Conservation (phyloP, 208 protist species). For the Acanthamoeba royreba region DNA sequence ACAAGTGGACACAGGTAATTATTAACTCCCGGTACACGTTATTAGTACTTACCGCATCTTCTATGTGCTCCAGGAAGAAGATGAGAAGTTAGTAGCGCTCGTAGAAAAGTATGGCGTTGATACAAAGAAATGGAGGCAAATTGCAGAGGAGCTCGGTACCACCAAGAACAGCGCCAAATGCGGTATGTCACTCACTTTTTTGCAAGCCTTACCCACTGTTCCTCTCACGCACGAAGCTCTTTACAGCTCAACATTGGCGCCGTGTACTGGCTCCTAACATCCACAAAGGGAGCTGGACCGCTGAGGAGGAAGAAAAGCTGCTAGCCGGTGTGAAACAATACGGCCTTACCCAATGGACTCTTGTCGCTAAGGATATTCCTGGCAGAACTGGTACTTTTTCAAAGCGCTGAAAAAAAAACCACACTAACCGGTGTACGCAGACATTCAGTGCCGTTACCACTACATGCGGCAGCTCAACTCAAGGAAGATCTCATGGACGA, state of each 20-base stretch:
- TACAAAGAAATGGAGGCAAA: conserved; percentile 45
- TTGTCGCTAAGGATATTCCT: background rate
- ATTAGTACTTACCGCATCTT: no score
- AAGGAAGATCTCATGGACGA: background rate
- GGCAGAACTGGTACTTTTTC: background rate
- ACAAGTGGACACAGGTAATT: conserved; percentile 17
- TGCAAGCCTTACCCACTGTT: background rate
- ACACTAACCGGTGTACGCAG: background rate
- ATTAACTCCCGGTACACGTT: background rate
- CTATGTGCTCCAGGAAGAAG: conserved; percentile 24
- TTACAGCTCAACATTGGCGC: conserved; percentile 31
- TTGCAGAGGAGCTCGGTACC: conserved; percentile 24
- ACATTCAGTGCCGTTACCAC: conserved; percentile 44
- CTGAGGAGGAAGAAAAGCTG: background rate
- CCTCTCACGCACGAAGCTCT: background rate
- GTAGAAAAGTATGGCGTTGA: background rate
- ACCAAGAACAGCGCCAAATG: conserved; percentile 39
- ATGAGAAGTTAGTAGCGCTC: background rate
- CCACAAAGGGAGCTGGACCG: conserved; percentile 22
- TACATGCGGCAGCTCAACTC: conserved; percentile 36
- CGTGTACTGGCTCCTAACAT: conserved; percentile 2
- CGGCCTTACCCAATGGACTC: conserved; percentile 16
- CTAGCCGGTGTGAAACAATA: background rate
- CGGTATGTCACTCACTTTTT: background rate
- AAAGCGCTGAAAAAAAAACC: background rate